Evolutionary conservation across 169 alveolate species (phyloP).

Genomic region (Babesia caballi): DNA sequence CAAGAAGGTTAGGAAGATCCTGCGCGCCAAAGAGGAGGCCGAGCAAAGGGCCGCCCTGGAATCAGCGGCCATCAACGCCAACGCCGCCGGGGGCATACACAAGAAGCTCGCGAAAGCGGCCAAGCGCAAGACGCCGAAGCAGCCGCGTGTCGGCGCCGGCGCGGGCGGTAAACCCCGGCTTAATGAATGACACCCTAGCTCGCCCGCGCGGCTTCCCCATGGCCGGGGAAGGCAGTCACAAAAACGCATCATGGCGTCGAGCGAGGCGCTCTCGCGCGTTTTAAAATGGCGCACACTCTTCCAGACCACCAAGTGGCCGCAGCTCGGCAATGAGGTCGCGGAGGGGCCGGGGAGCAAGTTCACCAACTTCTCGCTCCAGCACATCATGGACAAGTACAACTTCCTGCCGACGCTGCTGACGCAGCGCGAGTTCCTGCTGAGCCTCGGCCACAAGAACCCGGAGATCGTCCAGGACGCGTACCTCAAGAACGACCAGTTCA

Average conservation of each 20-base stretch:
- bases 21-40: conserved; percentile 20
- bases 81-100: conserved; percentile 46
- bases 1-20: conserved; percentile 56
- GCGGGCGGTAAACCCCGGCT: no score
- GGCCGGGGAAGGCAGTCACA: not conserved
- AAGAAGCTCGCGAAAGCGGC: conserved; percentile 33
- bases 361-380: conserved; percentile 68
- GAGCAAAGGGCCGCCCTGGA: conserved; percentile 27
- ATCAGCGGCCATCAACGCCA: conserved; percentile 45
- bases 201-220: not conserved
- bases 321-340: conserved; percentile 64
- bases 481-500: conserved; percentile 47
- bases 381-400: conserved; percentile 65
- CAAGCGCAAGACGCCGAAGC: conserved; percentile 31
- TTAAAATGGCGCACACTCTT: conserved; percentile 50
- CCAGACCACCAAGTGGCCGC: conserved; percentile 51
- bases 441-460: conserved; percentile 54
- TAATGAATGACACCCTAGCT: not conserved
- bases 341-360: conserved; percentile 68
- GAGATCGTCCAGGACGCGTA: conserved; percentile 58
- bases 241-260: conserved; percentile 31
- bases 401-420: conserved; percentile 54
- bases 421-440: conserved; percentile 54
- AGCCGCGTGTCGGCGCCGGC: conserved; percentile 15
- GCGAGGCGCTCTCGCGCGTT: conserved; percentile 35